Base-by-base conservation (phyloP, 2,329 filamentous ascomycete genomes). In the Cryphonectria nitschkei region DNA sequence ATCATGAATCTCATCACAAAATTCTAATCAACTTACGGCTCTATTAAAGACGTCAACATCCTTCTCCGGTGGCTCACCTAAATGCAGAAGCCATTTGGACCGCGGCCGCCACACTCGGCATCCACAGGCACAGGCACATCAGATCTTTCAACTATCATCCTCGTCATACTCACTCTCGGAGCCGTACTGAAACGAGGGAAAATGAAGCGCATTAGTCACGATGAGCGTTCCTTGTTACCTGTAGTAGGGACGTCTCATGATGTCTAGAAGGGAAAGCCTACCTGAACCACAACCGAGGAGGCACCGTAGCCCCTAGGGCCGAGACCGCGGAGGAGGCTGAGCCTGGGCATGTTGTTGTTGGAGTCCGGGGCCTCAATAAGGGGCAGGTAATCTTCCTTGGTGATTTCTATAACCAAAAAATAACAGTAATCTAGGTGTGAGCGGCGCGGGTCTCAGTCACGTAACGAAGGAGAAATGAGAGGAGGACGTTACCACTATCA, bases 401-500 rank as follows among this genome's bases (percentile, higher is more conserved):
- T 72, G 43, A 76, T 73, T 43, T 63, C 61, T 69, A n/a, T 11
- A 32, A 9, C 2, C 6, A 34, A 34, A 34, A 34, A 5, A 41
- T 26, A 26, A 26, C 26, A 26, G 26, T 26, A 26, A n/a, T 3
- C 19, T 22, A 3, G 29, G 34, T 50, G 34, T 61, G 16, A 61
- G 34, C 58, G 29, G 34, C 54, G 13, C 54, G 13, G 29, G 14
- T 26, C 3, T n/a, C 13, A 29, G 9, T 7, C 1, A 50, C 22
- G 1, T 11, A n/a, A n/a, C 7, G 8, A n/a, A 50, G 22, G 46
- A 50, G 7, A 2, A 8, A n/a, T n/a, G 22, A 22, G 72, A 67
- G 77, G 68, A 11, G 77, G 16, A 76, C 75, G 29, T 81, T 81
- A 76, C 39, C 66, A 3, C 80, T 72, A 63, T 80, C 78, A 11